phyloP scores from a whole-genome alignment of 1,284 basidiomycete species.

The Tylopilus orsonianus region DNA sequence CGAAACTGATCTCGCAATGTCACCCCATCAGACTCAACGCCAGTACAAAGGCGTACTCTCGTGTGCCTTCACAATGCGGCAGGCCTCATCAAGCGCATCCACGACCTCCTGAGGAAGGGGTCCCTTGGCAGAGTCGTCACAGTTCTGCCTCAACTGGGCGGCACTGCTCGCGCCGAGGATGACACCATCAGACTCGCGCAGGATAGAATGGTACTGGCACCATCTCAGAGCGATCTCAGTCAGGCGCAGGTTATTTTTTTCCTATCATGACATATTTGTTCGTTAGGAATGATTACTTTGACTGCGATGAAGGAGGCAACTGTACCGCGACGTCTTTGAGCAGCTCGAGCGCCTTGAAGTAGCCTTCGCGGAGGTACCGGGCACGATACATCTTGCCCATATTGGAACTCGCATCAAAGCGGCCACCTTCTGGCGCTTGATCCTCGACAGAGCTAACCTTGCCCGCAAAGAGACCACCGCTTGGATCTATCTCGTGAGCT shows the following conservation, averaged over 20 bases:
- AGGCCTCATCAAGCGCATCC: conserved; percentile 51
- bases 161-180: conserved; percentile 44
- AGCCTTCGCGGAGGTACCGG: conserved; percentile 46
- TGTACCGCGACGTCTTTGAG: conserved; percentile 41
- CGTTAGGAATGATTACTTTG: neutral
- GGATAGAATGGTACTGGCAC: conserved; percentile 47
- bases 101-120: conserved; percentile 52
- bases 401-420: conserved; percentile 35
- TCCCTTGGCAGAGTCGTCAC: conserved; percentile 44
- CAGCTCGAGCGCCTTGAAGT: conserved; percentile 46
- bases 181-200: conserved; percentile 42
- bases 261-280: conserved; percentile 20
- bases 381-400: conserved; percentile 42
- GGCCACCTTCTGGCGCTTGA: conserved; percentile 34
- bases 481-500: neutral
- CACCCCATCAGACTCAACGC: conserved; percentile 41
- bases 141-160: conserved; percentile 39
- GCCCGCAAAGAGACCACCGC: conserved; percentile 33
- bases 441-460: conserved; percentile 38
- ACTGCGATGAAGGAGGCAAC: conserved; percentile 3
- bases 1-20: no score
- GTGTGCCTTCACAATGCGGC: conserved; percentile 42
- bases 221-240: conserved; percentile 49
- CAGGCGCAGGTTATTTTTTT: conserved; percentile 40
- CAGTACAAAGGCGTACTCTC: conserved; percentile 47